Evolutionary conservation across 768 basidiomycete species (phyloP).

Genomic region (Suillus subaureus): DNA sequence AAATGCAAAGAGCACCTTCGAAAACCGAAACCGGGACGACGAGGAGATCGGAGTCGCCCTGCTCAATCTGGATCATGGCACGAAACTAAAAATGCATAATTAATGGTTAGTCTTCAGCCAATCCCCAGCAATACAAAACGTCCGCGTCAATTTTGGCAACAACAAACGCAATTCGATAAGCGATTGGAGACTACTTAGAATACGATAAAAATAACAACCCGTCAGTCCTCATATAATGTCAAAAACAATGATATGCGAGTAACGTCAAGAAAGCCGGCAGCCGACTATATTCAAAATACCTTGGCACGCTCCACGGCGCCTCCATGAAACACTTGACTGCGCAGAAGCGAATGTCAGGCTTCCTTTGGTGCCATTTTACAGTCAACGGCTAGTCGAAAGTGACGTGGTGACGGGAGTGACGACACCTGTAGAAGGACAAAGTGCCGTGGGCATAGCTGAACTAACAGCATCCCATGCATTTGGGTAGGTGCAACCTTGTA

Average conservation of each 20-base stretch:
- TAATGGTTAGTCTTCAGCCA: background rate
- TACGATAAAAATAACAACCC: background rate
- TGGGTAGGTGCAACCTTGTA: constrained; percentile 68
- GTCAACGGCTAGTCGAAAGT: background rate
- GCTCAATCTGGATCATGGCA: background rate
- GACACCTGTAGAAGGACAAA: constrained; percentile 33
- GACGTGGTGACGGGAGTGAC: constrained; percentile 3
- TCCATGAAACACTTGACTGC: background rate
- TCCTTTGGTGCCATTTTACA: background rate
- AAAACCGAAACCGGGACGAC: background rate
- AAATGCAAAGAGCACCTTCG: background rate
- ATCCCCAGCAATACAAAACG: background rate
- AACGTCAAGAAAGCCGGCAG: background rate
- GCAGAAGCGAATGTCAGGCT: background rate
- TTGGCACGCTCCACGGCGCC: background rate
- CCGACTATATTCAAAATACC: background rate
- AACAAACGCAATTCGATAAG: background rate
- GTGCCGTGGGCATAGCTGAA: constrained; percentile 47
- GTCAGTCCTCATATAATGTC: background rate
- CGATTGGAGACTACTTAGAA: background rate
- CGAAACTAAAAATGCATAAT: background rate
- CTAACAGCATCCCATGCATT: constrained; percentile 62
- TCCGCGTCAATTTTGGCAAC: background rate
- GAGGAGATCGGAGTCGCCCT: background rate
- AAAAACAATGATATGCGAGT: background rate